These are phyloP conservation scores for Periconia sp. DNA, from an alignment of 2,329 filamentous ascomycete species.

Conservation along the genomic window DNA sequence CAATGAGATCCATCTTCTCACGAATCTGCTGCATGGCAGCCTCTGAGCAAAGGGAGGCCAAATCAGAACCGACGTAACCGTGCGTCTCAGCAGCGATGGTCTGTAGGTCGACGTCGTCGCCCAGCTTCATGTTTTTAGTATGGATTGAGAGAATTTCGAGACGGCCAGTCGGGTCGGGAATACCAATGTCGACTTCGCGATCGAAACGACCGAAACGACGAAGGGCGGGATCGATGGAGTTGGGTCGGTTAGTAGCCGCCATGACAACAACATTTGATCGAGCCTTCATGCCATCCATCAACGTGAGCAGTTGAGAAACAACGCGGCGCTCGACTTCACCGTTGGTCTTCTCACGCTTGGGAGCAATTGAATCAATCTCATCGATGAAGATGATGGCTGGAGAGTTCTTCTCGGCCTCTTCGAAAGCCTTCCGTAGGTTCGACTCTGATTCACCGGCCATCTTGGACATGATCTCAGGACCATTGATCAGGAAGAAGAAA, in stretches of 20 bases:
- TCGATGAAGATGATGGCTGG: conserved; percentile 99
- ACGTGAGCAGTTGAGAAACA: conserved; percentile 92
- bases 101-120: conserved; percentile 94
- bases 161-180: conserved; percentile 96
- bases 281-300: conserved; percentile 99
- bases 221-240: conserved; percentile 97
- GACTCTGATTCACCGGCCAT: conserved; percentile 99
- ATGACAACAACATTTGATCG: conserved; percentile 98
- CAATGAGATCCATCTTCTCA: conserved; percentile 99
- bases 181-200: conserved; percentile 97
- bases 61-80: conserved; percentile 98
- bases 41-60: conserved; percentile 97
- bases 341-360: conserved; percentile 99
- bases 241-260: conserved; percentile 98
- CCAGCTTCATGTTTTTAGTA: conserved; percentile 99
- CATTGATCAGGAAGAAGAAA: conserved; percentile 99
- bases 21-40: conserved; percentile 99
- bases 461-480: conserved; percentile 99
- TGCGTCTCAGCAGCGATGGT: conserved; percentile 97
- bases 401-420: conserved; percentile 99
- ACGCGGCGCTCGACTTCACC: conserved; percentile 98
- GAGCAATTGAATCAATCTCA: conserved; percentile 98
- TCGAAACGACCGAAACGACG: conserved; percentile 99
- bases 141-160: conserved; percentile 99
- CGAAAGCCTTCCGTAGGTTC: conserved; percentile 97